A percentile compares a stretch with the other conserved stretches of the same genome.
Evolutionary conservation across 2,329 filamentous ascomycete genomes (phyloP).

Genomic region (Penicillium sp.): DNA sequence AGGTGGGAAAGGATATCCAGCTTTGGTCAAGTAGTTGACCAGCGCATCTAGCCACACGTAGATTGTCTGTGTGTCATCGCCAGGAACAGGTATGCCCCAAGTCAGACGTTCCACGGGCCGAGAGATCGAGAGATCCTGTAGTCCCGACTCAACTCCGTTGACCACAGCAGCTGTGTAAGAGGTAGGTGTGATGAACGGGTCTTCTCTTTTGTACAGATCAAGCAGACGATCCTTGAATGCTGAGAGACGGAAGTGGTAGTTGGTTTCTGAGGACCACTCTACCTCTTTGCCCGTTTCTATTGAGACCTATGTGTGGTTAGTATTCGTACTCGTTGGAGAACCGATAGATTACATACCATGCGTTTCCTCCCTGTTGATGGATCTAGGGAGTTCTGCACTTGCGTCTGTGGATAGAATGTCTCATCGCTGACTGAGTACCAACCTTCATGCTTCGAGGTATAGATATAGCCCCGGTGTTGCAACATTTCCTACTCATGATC

Average conservation of each 20-base stretch:
- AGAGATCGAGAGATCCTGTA: slow-evolving; percentile 87
- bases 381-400: slow-evolving; percentile 72
- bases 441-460: slow-evolving; percentile 81
- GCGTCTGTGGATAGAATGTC: slow-evolving; percentile 82
- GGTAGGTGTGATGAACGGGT: slow-evolving; percentile 71
- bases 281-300: slow-evolving; percentile 88
- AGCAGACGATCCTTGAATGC: slow-evolving; percentile 76
- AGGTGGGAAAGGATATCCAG: slow-evolving; percentile 76
- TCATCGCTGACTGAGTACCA: slow-evolving; percentile 98
- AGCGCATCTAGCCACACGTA: slow-evolving; percentile 98
- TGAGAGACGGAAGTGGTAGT: slow-evolving; percentile 92
- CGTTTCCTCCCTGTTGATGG: slow-evolving; percentile 79
- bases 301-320: slow-evolving; percentile 53
- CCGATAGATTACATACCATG: slow-evolving; percentile 53
- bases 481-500: slow-evolving; percentile 58
- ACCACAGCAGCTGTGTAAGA: slow-evolving; percentile 76
- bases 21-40: slow-evolving; percentile 86
- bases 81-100: slow-evolving; percentile 89
- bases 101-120: slow-evolving; percentile 72
- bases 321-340: not conserved
- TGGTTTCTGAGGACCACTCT: slow-evolving; percentile 89
- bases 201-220: slow-evolving; percentile 75
- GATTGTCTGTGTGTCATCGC: slow-evolving; percentile 81
- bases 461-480: slow-evolving; percentile 73
- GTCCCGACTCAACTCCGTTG: slow-evolving; percentile 70